Conservation (phyloP, 2,329 filamentous ascomycete species). For the Teratosphaeria nubilosa region DNA sequence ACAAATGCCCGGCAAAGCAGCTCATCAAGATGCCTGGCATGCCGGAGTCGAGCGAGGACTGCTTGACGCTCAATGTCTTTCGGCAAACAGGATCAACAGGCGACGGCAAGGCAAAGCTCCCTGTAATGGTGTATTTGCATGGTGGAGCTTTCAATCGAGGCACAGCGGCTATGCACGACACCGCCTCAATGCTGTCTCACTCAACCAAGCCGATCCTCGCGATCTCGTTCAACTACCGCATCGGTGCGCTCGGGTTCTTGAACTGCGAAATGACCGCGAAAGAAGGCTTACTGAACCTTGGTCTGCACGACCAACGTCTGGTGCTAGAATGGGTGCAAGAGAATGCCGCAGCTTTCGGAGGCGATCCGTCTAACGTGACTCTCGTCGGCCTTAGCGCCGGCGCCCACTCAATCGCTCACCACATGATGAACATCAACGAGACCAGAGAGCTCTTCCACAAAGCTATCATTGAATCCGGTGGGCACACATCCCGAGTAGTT, state of each 20-base stretch:
- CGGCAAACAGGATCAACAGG: slow-evolving; percentile 15
- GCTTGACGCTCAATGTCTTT: slow-evolving; percentile 51
- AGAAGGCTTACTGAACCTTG: slow-evolving; percentile 40
- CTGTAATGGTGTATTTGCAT: slow-evolving; percentile 51
- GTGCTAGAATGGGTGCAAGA: slow-evolving; percentile 33
- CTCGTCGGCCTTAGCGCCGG: slow-evolving; percentile 28
- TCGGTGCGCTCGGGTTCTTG: slow-evolving; percentile 60
- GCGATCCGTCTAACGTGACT: slow-evolving; percentile 19
- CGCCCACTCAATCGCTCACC: slow-evolving; percentile 59
- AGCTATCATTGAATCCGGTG: slow-evolving; percentile 38
- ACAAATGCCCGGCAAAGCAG: slow-evolving; percentile 19
- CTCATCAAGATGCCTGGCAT: slow-evolving; percentile 10
- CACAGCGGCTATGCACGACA: slow-evolving; percentile 46
- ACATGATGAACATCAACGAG: slow-evolving; percentile 45
- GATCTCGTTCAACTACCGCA: slow-evolving; percentile 52
- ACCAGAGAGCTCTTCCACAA: slow-evolving; percentile 33
- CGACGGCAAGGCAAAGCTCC: slow-evolving; percentile 27
- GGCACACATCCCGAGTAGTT: slow-evolving; percentile 38
- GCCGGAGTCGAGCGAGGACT: slow-evolving; percentile 38
- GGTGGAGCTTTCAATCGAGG: slow-evolving; percentile 47
- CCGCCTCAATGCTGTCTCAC: slow-evolving; percentile 34
- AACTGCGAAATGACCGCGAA: slow-evolving; percentile 43
- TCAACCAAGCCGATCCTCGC: slow-evolving; percentile 37
- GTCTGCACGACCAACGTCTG: slow-evolving; percentile 31
- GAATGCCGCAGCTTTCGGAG: slow-evolving; percentile 32